phyloP scores from a whole-genome alignment of 768 basidiomycete genomes.

The Panaeolus cyanescens region DNA sequence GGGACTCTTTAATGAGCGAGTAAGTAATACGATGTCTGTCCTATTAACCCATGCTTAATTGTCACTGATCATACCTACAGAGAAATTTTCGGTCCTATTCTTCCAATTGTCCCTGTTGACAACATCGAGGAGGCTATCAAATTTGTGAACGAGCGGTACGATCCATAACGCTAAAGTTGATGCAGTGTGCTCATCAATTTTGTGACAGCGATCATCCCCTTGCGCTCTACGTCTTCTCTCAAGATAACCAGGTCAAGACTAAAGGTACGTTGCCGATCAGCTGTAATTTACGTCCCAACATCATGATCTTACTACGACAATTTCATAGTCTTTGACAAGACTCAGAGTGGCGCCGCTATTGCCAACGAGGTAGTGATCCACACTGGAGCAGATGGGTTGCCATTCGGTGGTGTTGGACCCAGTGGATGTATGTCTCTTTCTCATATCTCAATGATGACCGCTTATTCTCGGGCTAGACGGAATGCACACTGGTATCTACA shows the following conservation, averaged over 20 bases:
- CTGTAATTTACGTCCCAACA: background rate
- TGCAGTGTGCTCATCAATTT: background rate
- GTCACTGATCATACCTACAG: conserved; percentile 31
- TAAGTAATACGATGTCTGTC: conserved; percentile 31
- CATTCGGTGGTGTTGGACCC: conserved; percentile 73
- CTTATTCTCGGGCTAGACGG: conserved; percentile 40
- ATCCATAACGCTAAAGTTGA: conserved; percentile 4
- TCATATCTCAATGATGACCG: background rate
- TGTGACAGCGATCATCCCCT: conserved; percentile 66
- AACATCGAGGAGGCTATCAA: conserved; percentile 70
- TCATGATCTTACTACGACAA: background rate
- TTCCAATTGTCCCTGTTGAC: conserved; percentile 76
- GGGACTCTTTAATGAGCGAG: conserved; percentile 81
- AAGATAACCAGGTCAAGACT: conserved; percentile 55
- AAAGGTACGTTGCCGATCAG: conserved; percentile 50
- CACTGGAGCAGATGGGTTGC: conserved; percentile 57
- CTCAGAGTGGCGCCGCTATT: conserved; percentile 68
- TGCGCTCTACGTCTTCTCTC: conserved; percentile 76
- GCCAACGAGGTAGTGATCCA: conserved; percentile 76
- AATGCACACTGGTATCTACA: conserved; percentile 69
- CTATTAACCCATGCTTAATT: background rate
- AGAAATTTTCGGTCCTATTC: conserved; percentile 83
- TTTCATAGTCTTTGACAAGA: conserved; percentile 61
- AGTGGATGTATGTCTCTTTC: conserved; percentile 63
- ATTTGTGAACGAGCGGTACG: conserved; percentile 62